phyloP scores from a whole-genome alignment of 106 monocot species.

The Alisma plantagoaquatica region DNA sequence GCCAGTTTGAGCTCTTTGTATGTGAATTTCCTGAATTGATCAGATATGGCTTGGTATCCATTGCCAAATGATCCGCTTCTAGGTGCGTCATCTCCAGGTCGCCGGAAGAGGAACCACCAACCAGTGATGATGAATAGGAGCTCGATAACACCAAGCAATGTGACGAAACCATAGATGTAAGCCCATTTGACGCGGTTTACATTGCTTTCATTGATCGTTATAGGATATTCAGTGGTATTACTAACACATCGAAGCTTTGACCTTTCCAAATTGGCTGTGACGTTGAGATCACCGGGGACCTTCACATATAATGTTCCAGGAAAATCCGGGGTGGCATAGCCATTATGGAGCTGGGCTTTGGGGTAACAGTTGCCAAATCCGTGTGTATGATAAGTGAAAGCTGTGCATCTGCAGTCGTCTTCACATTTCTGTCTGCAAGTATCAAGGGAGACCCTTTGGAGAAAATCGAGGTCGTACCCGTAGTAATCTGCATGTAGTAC shows the following conservation, averaged over 20 bases:
- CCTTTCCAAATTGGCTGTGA: too few species aligned
- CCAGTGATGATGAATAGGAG: slow-evolving; percentile 26
- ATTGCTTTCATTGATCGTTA: slow-evolving; percentile 11
- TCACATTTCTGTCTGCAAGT: slow-evolving; percentile 28
- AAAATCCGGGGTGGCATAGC: slow-evolving; percentile 8
- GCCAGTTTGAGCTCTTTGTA: slow-evolving; percentile 7
- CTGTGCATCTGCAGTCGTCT: slow-evolving; percentile 26
- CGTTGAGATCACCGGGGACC: too few species aligned
- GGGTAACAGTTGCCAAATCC: slow-evolving; percentile 22
- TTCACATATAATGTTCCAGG: not conserved
- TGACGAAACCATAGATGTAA: slow-evolving; percentile 30
- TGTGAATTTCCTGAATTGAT: slow-evolving; percentile 34
- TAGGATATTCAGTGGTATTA: not conserved
- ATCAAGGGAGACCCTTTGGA: not conserved
- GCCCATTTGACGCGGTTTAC: slow-evolving; percentile 13
- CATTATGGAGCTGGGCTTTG: slow-evolving; percentile 31
- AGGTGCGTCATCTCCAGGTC: too few species aligned
- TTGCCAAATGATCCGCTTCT: slow-evolving; percentile 9
- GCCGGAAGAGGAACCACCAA: slow-evolving; percentile 52
- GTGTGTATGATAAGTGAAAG: slow-evolving; percentile 14
- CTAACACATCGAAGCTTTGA: not conserved
- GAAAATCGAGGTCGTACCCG: slow-evolving; percentile 36
- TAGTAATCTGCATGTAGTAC: slow-evolving; percentile 33
- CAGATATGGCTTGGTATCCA: slow-evolving; percentile 43
- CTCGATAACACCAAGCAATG: slow-evolving; percentile 30